Conservation (phyloP, 2,329 filamentous ascomycete species). For the Dothistroma pini region DNA sequence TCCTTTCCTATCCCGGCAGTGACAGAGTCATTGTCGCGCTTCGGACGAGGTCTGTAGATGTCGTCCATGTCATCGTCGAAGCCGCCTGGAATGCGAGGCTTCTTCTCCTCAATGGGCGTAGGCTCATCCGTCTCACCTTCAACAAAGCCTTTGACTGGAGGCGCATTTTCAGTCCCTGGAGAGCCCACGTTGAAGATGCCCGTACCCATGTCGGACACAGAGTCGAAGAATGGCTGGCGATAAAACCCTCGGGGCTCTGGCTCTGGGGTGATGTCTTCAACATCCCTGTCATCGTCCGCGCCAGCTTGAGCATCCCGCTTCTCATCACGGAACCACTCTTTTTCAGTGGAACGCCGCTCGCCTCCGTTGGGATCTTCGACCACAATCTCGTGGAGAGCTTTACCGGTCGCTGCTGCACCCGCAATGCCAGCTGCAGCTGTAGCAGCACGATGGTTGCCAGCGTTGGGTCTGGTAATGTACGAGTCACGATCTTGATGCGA, state of each 20-base stretch:
- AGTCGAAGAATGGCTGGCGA: slow-evolving; percentile 41
- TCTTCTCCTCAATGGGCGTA: slow-evolving; percentile 51
- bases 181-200: slow-evolving; percentile 27
- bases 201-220: slow-evolving; percentile 39
- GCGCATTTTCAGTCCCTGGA: slow-evolving; percentile 31
- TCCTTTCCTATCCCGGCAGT: slow-evolving; percentile 5
- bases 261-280: slow-evolving; percentile 13
- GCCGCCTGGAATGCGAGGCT: slow-evolving; percentile 57
- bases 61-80: slow-evolving; percentile 45
- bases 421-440: slow-evolving; percentile 12
- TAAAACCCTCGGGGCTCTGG: slow-evolving; percentile 20
- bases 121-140: slow-evolving; percentile 51
- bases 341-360: slow-evolving; percentile 32
- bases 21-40: background rate
- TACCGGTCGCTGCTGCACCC: slow-evolving; percentile 15
- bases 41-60: slow-evolving; percentile 11
- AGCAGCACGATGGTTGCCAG: slow-evolving; percentile 9
- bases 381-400: slow-evolving; percentile 38
- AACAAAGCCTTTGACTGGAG: slow-evolving; percentile 37
- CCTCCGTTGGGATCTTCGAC: slow-evolving; percentile 38
- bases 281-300: slow-evolving; percentile 11
- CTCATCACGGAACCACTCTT: slow-evolving; percentile 17
- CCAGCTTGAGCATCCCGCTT: background rate
- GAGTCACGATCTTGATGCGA: slow-evolving; percentile 28
- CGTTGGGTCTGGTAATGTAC: slow-evolving; percentile 23